A percentile compares a stretch with the other conserved stretches of the same genome.
phyloP scores from a whole-genome alignment of 306 rosid genomes.

The Quercus rubra region DNA sequence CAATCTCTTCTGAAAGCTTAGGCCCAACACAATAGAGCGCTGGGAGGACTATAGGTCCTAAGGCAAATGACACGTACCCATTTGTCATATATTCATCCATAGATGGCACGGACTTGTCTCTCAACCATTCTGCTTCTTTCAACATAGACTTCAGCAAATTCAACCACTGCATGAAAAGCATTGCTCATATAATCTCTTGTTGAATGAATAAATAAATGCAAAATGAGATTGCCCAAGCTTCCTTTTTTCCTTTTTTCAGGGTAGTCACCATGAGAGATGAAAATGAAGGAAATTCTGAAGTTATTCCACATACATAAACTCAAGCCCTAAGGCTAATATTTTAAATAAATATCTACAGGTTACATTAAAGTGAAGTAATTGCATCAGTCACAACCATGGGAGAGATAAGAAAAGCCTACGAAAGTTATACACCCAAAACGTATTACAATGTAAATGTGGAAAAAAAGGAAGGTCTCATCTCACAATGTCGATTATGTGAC shows the following conservation, averaged over 20 bases:
- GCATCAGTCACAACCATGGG: background rate
- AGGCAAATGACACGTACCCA: too few species aligned
- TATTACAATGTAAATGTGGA: background rate
- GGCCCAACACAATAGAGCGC: constrained; percentile 75
- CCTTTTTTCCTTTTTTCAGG: background rate
- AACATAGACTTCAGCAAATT: constrained; percentile 61
- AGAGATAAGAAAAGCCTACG: background rate
- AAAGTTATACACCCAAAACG: background rate
- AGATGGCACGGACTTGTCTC: constrained; percentile 48
- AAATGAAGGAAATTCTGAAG: too few species aligned
- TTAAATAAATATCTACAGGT: background rate
- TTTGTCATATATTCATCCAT: constrained; percentile 18
- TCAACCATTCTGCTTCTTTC: constrained; percentile 71
- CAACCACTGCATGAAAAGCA: constrained; percentile 67
- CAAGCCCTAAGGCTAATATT: too few species aligned
- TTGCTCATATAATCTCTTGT: background rate
- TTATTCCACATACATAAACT: too few species aligned
- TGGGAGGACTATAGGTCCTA: constrained; percentile 48
- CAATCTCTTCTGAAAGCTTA: constrained; percentile 48
- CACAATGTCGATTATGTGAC: constrained; percentile 58
- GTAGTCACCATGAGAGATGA: too few species aligned
- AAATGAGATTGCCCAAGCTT: background rate
- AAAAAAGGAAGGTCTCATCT: constrained; percentile 32
- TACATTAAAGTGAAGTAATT: background rate
- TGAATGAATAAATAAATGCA: background rate